Base-by-base conservation (phyloP, 129 eudicot species). In the Kitagawia praeruptora region DNA sequence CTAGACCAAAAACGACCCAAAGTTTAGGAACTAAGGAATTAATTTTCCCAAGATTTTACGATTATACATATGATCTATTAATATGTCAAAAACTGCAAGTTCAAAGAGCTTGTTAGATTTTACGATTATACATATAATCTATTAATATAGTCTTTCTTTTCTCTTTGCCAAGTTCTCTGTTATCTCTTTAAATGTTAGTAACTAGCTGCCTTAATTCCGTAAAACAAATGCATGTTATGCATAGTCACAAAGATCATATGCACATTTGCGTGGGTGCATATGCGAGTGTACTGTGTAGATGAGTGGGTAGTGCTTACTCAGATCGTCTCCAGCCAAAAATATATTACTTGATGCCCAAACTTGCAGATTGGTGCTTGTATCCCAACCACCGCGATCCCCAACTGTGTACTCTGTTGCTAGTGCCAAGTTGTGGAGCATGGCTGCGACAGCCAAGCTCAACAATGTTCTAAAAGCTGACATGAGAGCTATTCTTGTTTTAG, bases 361-460 rank as follows among this genome's bases (percentile, higher is more conserved):
- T 40, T 66, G 74, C 25, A 85, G 54, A 77, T 88, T 58, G 21
- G 89, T 85, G 23, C 79, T 3, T 37, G 75, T 78, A 71, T 86
- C 88, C 97, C 97, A 89, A 25, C 89, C 82, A 25, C 93, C 93
- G 8, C 88, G 84, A 76, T 76, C 81, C 54, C 97, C 97, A 4
- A 89, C 97, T 1, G 84, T 80, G 88, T 83, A 46, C 79, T 85
- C 81, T 66, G 82, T 83, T 7, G 95, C 95, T 51, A 61, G 31
- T 11, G 79, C 88, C 76, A 85, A 28, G 21, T 80, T 44, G 70
- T 77, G 16, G 54, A 89, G 76, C 83, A 82, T 77, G 54, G 58
- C 12, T 44, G 86, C 91, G 56, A 69, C 91, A 73, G 74, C 84
- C 77, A 87, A 45, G 72, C 72, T 82, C 44, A 41, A 56, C 71